Evolutionary conservation across 306 rosid species (phyloP), one percentile per base, ranked within the genome.

Genomic region (Glycyrrhiza uralensis): DNA sequence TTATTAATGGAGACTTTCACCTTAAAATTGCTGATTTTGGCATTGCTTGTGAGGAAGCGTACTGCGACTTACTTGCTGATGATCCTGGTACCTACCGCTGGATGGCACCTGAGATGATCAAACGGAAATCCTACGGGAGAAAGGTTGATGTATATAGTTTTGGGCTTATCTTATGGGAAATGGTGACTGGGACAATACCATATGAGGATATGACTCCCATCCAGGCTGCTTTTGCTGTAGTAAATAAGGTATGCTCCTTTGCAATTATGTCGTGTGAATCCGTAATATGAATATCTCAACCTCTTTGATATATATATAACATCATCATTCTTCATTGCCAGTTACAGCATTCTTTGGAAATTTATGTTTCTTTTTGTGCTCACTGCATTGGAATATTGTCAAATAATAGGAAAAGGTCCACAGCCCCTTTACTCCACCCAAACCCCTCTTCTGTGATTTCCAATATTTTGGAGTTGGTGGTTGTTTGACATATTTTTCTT

Each of bases 21-120:
- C 84, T 94, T 76, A 94, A 89, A 81, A 75, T 94, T 56, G 99
- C 97, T 69, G 99, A 94, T 88, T 94, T 89, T 79, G 99, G 99
- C 44, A 94, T 88, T 56, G 99, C 92, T 19, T 94, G 97, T 41
- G 96, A 90, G 81, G 96, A 91, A 81, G 90, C 80, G 8, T 81
- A 71, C 75, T 87, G 92, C 18, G 97, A 91, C 71, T 78, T 87
- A 9, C 82, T 94, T 76, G 89, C 95, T 10, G 96, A 91, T 28
- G 99, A 88, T 45, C 96, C 96, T 2, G 99, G 99, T 45, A 94
- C 99, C 2, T 94, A 87, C 56, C 88, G 99, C n/a, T 94, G 99
- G 99, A 94, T 94, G 99, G 99, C 99, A 57, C 99, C 99, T 0
- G 99, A 94, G 89, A 89, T 94, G 99, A 94, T 94, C 85, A 91